Base-by-base conservation (phyloP, 2,329 filamentous ascomycete genomes). In the Daldinia eschscholtzii region DNA sequence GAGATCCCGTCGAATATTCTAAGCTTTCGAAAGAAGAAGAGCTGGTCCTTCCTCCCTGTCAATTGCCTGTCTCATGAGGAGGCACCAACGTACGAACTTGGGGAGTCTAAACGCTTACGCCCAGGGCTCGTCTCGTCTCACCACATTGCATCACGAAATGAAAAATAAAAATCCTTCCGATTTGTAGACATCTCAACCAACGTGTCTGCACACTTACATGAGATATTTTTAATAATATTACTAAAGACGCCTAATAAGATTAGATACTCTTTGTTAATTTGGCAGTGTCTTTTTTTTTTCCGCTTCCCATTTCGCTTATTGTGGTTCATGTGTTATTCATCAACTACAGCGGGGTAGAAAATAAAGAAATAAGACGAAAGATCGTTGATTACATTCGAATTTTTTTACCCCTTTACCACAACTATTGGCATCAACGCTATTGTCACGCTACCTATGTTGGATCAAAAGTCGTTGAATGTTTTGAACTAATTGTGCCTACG, bases 141-240 rank as follows among this genome's bases (percentile, higher is more conserved):
- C 71, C 65, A 70, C 63, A 63, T 71, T 59, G 58, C 67, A 67
- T 66, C 52, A 64, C 63, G 23, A 59, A 66, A 59, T 61, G 44
- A 33, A 30, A 58, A 68, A 61, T 18, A 23, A 46, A 60, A 68
- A 62, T 65, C 62, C 66, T 68, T 55, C 64, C 20, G 30, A 33
- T 20, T 41, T 41, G 46, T n/a, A 53, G 37, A 64, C 42, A 4
- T 12, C 37, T n/a, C 26, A 20, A 37, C 53, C 30, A 48, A 52
- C 52, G 46, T 50, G 56, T 50, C 46, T 26, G 35, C 26, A 50
- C 26, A n/a, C 18, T 18, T 44, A 44, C 18, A 46, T 23, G 20
- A 46, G 23, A 23, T 46, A 46, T 46, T 23, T 12, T 18, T 18
- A 46, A 46, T 46, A 20, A 23, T 23, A 46, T 23, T 13, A 10